Conservation (phyloP, 306 rosid species). For the Prunus mume region DNA sequence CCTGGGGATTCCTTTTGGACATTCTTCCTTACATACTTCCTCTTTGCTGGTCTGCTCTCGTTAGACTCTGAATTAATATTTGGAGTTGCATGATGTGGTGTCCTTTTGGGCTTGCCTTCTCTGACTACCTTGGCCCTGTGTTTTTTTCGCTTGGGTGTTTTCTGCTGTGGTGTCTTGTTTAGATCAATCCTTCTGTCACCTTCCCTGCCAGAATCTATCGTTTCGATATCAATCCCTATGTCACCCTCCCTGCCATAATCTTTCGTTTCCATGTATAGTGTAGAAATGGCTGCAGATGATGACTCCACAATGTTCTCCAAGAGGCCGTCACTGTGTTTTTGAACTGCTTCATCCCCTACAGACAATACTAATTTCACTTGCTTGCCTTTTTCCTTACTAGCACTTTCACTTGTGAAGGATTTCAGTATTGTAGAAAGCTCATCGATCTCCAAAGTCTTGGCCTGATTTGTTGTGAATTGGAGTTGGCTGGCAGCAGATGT, state of each 20-base stretch:
- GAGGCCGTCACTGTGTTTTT: constrained; percentile 42
- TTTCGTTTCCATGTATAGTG: constrained; percentile 27
- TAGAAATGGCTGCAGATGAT: constrained; percentile 54
- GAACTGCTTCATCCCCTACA: constrained; percentile 40
- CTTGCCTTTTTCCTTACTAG: constrained; percentile 43
- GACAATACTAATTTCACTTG: constrained; percentile 31
- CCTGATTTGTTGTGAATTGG: constrained; percentile 37
- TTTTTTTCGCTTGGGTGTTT: constrained; percentile 61
- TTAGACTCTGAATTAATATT: constrained; percentile 25
- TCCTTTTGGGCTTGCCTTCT: constrained; percentile 64
- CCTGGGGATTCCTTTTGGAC: constrained; percentile 40
- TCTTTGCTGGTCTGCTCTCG: constrained; percentile 53
- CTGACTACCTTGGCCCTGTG: constrained; percentile 89
- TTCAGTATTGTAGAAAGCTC: constrained; percentile 24
- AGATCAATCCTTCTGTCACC: constrained; percentile 5
- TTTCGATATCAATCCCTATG: constrained; percentile 39
- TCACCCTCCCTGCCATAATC: constrained; percentile 33
- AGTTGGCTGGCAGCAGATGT: constrained; percentile 30
- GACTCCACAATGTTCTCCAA: constrained; percentile 59
- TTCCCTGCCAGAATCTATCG: no score
- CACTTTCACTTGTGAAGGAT: constrained; percentile 39
- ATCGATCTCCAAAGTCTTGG: constrained; percentile 23
- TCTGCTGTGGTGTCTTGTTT: constrained; percentile 72
- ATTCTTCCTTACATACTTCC: constrained; percentile 51
- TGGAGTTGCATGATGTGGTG: constrained; percentile 40